Percentiles rank a stretch among this genome's conserved stretches.
These are phyloP conservation scores for Colletotrichum neosansevieriae DNA, from an alignment of 2,329 filamentous ascomycete species.

Conservation along the genomic window DNA sequence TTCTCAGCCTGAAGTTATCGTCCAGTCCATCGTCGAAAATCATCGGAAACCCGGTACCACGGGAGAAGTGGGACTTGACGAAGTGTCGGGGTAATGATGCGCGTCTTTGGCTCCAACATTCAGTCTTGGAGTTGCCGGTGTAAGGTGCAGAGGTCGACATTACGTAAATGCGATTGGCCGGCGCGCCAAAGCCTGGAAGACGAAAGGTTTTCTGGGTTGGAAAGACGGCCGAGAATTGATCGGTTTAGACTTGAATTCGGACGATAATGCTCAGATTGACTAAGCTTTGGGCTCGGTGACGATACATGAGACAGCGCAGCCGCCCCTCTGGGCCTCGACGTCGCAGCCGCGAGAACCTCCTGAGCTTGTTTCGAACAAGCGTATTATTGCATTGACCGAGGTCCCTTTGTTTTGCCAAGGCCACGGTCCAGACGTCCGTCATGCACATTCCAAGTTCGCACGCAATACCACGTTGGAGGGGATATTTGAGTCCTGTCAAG, in stretches of 20 bases:
- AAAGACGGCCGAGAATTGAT: conserved; percentile 11
- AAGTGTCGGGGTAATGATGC: conserved; percentile 8
- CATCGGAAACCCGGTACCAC: background rate
- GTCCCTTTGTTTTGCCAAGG: conserved; percentile 6
- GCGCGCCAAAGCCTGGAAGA: background rate
- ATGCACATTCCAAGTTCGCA: background rate
- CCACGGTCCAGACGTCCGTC: conserved; percentile 1
- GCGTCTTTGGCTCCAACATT: background rate
- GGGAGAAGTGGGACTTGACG: conserved; percentile 21
- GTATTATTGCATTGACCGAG: conserved; percentile 1
- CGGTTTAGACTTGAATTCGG: conserved; percentile 13
- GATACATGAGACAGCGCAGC: conserved; percentile 22
- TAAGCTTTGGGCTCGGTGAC: conserved; percentile 4
- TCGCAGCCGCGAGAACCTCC: background rate
- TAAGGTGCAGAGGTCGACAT: background rate
- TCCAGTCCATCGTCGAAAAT: background rate
- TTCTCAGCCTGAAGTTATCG: conserved; percentile 11
- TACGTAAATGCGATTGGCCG: conserved; percentile 29
- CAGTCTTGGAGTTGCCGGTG: too few species aligned
- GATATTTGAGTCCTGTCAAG: conserved; percentile 7
- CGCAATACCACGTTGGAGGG: conserved; percentile 13
- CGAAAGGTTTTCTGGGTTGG: background rate
- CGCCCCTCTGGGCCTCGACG: background rate
- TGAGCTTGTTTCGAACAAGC: conserved; percentile 31
- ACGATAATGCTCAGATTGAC: conserved; percentile 8